These are phyloP conservation scores for Vigna unguiculata DNA, from an alignment of 306 rosid species.

Conservation along the genomic window DNA sequence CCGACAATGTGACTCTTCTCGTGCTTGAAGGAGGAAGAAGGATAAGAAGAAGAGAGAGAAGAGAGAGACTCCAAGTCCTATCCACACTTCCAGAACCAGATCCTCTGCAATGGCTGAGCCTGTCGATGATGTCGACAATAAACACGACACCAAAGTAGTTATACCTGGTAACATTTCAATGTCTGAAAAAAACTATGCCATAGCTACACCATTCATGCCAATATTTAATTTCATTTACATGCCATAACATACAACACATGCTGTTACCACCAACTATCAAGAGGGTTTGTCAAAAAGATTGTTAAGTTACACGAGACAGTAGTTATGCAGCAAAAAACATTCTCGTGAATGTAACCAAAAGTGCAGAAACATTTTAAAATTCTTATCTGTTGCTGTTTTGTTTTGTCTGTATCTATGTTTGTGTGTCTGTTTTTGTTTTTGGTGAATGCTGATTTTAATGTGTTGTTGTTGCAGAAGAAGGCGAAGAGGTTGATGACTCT, in stretches of 20 bases:
- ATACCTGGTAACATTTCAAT: background rate
- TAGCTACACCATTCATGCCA: too few relatives aligned
- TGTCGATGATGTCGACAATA: background rate
- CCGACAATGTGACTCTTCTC: background rate
- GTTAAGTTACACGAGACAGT: too few relatives aligned
- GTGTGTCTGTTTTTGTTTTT: background rate
- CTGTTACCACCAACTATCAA: background rate
- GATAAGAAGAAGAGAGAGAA: background rate
- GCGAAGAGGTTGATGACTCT: slow-evolving; percentile 55
- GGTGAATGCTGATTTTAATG: background rate
- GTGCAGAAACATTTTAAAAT: background rate
- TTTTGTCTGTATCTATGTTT: background rate
- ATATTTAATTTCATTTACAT: too few relatives aligned
- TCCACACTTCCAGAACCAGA: background rate
- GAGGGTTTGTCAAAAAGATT: background rate
- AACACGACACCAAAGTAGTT: background rate
- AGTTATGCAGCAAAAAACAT: too few relatives aligned
- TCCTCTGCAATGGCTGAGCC: slow-evolving; percentile 37
- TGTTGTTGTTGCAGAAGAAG: slow-evolving; percentile 44
- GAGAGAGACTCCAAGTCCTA: background rate
- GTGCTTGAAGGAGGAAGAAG: background rate
- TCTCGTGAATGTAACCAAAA: background rate
- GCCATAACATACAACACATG: background rate
- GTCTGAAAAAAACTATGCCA: background rate
- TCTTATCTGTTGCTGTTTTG: background rate